These are phyloP conservation scores for Gamsiella multidivaricata DNA, from an alignment of 192 early-diverging fungal genomes.

Conservation along the genomic window DNA sequence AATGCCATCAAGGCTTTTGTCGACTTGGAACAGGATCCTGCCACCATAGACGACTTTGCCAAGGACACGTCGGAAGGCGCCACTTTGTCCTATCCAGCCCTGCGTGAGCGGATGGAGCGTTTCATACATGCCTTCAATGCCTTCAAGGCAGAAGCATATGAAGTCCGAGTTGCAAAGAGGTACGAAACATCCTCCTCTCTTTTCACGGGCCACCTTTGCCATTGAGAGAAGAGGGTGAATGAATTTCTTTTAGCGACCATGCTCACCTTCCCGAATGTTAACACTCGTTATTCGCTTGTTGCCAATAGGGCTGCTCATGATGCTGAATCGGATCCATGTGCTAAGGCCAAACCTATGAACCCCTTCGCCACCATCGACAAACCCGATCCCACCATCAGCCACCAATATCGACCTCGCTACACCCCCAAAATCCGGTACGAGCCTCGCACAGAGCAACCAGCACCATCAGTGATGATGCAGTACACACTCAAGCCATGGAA, in stretches of 20 bases:
- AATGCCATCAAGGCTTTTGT: slow-evolving; percentile 19
- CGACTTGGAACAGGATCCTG: slow-evolving; percentile 11
- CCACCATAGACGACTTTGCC: background rate
- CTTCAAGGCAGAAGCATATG: slow-evolving; percentile 1
- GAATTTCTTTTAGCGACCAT: too few species aligned
- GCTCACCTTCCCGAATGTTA: background rate
- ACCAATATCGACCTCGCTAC: slow-evolving; percentile 10
- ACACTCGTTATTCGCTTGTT: background rate
- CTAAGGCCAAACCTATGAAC: slow-evolving; percentile 3
- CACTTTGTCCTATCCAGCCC: background rate
- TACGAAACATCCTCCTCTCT: slow-evolving; percentile 1
- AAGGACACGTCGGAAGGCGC: too few species aligned
- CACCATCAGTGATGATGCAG: background rate
- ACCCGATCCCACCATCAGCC: background rate
- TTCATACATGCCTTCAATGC: background rate
- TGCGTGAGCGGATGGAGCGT: background rate
- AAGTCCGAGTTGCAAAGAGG: slow-evolving; percentile 7
- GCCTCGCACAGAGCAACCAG: background rate
- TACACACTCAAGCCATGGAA: slow-evolving; percentile 15
- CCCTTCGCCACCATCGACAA: slow-evolving; percentile 15
- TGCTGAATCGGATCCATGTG: background rate
- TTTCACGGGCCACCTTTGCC: background rate
- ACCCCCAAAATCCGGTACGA: slow-evolving; percentile 12
- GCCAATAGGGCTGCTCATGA: slow-evolving; percentile 2
- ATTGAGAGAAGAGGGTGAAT: too few species aligned